These are phyloP conservation scores for Tuber aestivum DNA, from an alignment of 495 filamentous ascomycete species.

Conservation along the genomic window DNA sequence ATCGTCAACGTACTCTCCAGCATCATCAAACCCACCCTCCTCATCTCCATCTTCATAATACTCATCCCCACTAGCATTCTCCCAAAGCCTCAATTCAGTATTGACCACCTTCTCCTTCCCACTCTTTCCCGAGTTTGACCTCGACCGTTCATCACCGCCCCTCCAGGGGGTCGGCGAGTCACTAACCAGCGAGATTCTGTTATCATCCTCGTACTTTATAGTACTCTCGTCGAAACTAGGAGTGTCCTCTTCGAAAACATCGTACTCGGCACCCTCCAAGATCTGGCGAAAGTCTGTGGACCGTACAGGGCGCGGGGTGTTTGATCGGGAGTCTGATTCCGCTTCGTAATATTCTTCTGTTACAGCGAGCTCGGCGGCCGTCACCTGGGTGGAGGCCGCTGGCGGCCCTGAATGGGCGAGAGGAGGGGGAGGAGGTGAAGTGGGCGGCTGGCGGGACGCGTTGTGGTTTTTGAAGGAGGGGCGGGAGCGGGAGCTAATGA, in stretches of 20 bases:
- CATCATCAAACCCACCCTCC: conserved; percentile 14
- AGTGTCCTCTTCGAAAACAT: conserved; percentile 33
- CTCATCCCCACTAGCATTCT: conserved; percentile 26
- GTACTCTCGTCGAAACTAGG: conserved; percentile 28
- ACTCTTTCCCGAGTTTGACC: conserved; percentile 10
- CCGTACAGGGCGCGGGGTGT: conserved; percentile 4
- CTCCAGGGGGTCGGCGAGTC: conserved; percentile 29
- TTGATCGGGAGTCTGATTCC: conserved; percentile 4
- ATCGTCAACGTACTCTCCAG: conserved; percentile 16
- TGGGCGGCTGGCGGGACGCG: conserved; percentile 10
- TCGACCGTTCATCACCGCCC: conserved; percentile 13
- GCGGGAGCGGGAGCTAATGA: conserved; percentile 21
- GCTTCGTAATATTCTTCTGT: conserved; percentile 2
- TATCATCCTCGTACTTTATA: conserved; percentile 23
- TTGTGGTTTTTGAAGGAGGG: conserved; percentile 20
- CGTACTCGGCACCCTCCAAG: conserved; percentile 24
- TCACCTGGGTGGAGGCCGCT: neutral
- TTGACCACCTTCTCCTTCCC: conserved; percentile 31
- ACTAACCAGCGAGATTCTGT: conserved; percentile 18
- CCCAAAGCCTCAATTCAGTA: conserved; percentile 27
- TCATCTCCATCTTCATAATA: conserved; percentile 7
- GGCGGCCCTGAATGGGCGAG: neutral
- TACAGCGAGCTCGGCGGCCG: neutral
- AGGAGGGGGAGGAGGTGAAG: neutral
- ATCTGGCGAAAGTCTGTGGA: conserved; percentile 34